Base-by-base conservation (phyloP, 495 filamentous ascomycete genomes). In the Lasiosphaeria hispida region DNA sequence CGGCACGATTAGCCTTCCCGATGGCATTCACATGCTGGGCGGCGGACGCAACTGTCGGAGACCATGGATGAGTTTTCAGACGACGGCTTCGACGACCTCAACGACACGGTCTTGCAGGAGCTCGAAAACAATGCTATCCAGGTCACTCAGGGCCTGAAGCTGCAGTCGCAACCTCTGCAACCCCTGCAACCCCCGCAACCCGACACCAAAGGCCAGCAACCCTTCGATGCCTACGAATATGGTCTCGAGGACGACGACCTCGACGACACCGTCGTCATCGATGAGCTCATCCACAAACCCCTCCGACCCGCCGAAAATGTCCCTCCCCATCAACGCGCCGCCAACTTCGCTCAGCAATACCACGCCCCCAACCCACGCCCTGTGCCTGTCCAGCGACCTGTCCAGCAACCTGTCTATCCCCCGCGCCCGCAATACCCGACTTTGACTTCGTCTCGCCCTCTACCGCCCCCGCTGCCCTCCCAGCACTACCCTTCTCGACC, bases 21-120 rank as follows among this genome's bases (percentile, higher is more conserved):
- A 66, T 63, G 64, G 55, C 61, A 66, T 37, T 55, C 50, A 11
- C 40, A 39, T 55, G 42, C 48, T 53, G 13, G 14, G 7, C 36
- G 36, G 19, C 53, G 51, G 42, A 53, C 59, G 18, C 48, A 33
- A 57, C 14, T 19, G 48, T 18, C 54, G 44, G 42, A 54, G 55
- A 50, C 58, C 53, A 77, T 80, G 73, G 77, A 80, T 69, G 72
- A 76, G 9, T 80, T 73, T 41, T 76, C 72, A 19, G 77, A 80
- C 58, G 77, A 78, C 61, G 75, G 69, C 30, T 70, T 80, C 62
- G 76, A 78, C 54, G 62, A 70, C 43, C 69, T 80, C n/a, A 68
- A 76, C 66, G 72, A 70, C 57, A 69, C 68, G 30, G 60, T 63
- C 33, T 62, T 79, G 13, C 66, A 77, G 50, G 68, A 79, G 55